Percentiles rank a stretch among this genome's conserved stretches.
phyloP scores from a whole-genome alignment of 176 grass and related monocot genomes.

The Ananas comosus region DNA sequence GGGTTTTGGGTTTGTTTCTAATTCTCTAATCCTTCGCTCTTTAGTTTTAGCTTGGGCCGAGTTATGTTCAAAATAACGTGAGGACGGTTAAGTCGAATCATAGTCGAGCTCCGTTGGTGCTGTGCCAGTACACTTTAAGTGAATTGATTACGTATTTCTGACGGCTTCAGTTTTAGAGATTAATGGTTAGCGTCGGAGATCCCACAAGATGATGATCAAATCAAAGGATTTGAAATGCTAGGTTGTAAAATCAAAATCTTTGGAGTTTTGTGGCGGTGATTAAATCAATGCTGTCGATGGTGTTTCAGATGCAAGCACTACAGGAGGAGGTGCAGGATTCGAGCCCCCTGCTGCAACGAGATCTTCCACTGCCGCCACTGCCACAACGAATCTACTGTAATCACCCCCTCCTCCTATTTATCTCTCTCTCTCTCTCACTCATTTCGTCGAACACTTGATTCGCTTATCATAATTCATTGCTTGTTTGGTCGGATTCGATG shows the following conservation, averaged over 20 bases:
- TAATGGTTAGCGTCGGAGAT: too few species aligned
- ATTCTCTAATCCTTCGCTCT: not conserved
- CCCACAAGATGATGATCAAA: too few species aligned
- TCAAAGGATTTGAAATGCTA: not conserved
- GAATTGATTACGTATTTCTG: too few species aligned
- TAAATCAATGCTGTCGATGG: not conserved
- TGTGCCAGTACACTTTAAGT: too few species aligned
- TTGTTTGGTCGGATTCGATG: not conserved
- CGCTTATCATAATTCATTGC: not conserved
- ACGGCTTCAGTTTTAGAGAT: too few species aligned
- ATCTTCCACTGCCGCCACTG: constrained; percentile 89
- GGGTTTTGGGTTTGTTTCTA: constrained; percentile 48
- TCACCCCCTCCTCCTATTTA: not conserved
- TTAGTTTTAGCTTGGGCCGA: not conserved
- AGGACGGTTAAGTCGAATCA: too few species aligned
- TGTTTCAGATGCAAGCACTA: constrained; percentile 83
- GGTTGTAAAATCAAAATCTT: not conserved
- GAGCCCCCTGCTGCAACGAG: constrained; percentile 72
- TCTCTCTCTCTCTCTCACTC: not conserved
- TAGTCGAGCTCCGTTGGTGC: too few species aligned
- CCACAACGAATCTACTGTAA: constrained; percentile 79
- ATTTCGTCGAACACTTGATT: not conserved
- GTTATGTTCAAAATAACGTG: too few species aligned
- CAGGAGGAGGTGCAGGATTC: constrained; percentile 70
- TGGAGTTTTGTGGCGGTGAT: not conserved